Conservation (phyloP, 2,329 filamentous ascomycete species). For the Pseudofabraea citricarpa region DNA sequence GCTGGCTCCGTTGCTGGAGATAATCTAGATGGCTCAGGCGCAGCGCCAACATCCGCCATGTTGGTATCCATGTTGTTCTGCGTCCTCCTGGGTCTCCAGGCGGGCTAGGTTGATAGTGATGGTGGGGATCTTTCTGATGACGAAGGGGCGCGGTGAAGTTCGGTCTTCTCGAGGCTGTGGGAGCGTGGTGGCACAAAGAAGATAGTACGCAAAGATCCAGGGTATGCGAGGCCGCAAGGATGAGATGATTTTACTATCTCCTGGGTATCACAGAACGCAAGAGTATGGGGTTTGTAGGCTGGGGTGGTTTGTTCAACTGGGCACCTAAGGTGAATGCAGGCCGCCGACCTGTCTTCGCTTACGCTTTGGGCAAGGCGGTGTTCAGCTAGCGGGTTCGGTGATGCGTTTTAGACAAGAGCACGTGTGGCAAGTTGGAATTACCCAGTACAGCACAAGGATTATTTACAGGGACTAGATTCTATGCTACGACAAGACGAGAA, state of each 20-base stretch:
- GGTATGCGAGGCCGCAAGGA: constrained; percentile 6
- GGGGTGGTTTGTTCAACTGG: no score
- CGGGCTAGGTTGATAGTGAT: constrained; percentile 13
- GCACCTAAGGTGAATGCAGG: no score
- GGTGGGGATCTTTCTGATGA: constrained; percentile 22
- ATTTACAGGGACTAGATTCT: neutral
- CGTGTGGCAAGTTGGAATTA: no score
- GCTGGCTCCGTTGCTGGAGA: constrained; percentile 76
- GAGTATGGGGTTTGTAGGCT: constrained; percentile 8
- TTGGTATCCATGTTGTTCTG: constrained; percentile 76
- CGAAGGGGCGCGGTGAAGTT: constrained; percentile 13
- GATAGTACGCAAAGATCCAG: neutral
- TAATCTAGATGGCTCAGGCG: constrained; percentile 72
- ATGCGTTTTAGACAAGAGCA: no score
- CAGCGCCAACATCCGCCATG: constrained; percentile 96
- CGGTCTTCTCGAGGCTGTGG: constrained; percentile 7
- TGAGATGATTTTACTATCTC: constrained; percentile 7
- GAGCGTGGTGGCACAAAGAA: constrained; percentile 2
- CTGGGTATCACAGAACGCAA: constrained; percentile 22
- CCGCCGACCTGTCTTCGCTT: constrained; percentile 9
- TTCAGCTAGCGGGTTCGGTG: no score
- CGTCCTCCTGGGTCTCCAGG: constrained; percentile 7
- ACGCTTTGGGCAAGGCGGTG: no score
- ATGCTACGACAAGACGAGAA: neutral
- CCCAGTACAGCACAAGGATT: no score